A percentile compares a stretch with the other conserved stretches of the same genome.
Evolutionary conservation across 768 basidiomycete species (phyloP).

Genomic region (Auricularia auricula-judae): DNA sequence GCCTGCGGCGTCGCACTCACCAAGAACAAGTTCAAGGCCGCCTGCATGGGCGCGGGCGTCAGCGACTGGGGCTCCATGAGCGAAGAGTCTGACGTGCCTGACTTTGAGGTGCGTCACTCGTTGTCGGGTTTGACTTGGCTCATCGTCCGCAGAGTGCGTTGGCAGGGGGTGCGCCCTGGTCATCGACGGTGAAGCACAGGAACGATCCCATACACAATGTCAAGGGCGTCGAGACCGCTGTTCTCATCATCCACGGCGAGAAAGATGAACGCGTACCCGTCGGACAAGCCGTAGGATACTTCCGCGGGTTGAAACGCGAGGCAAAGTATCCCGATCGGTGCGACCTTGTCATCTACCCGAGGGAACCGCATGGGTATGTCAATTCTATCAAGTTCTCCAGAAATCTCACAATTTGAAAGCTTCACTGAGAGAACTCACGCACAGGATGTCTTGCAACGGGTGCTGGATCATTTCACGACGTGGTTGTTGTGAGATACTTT

Average conservation of each 20-base stretch:
- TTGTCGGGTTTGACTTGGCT: background rate
- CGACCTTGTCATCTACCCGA: slow-evolving; percentile 8
- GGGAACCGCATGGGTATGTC: slow-evolving; percentile 8
- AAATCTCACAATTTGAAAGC: background rate
- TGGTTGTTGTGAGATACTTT: slow-evolving; percentile 2
- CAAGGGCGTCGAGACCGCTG: slow-evolving; percentile 8
- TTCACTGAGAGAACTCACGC: slow-evolving; percentile 6
- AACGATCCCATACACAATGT: slow-evolving; percentile 6
- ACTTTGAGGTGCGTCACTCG: slow-evolving; percentile 5
- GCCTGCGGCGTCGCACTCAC: slow-evolving; percentile 10
- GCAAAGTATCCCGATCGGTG: slow-evolving; percentile 6
- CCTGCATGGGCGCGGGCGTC: slow-evolving; percentile 6
- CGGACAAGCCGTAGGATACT: slow-evolving; percentile 7
- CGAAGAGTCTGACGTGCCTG: slow-evolving; percentile 5
- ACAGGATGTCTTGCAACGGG: slow-evolving; percentile 5
- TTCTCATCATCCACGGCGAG: slow-evolving; percentile 10
- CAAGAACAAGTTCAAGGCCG: slow-evolving; percentile 8
- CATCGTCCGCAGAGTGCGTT: background rate
- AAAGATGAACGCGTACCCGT: slow-evolving; percentile 7
- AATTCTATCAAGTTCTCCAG: background rate
- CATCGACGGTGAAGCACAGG: background rate
- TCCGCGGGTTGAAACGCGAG: slow-evolving; percentile 6
- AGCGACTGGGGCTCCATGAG: slow-evolving; percentile 8
- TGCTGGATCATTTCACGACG: slow-evolving; percentile 4
- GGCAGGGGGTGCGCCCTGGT: slow-evolving; percentile 6